phyloP scores from a whole-genome alignment of 495 filamentous ascomycete genomes.

The Aspergillus heteromorphus region DNA sequence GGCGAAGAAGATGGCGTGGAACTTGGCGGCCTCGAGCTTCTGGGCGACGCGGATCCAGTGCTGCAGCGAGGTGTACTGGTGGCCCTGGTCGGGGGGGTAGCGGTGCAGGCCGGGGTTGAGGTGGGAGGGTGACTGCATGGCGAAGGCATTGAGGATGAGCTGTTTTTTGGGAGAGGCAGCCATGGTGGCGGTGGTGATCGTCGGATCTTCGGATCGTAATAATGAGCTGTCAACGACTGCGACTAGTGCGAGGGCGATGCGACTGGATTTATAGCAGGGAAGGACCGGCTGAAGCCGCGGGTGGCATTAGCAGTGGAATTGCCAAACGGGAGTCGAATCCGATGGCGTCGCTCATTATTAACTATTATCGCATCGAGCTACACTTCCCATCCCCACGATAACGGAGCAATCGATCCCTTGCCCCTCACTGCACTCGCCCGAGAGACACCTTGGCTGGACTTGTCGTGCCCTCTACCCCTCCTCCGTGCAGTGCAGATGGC shows the following conservation, averaged over 20 bases:
- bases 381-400: neutral
- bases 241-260: neutral
- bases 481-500: too few relatives aligned
- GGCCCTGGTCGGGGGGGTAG: slow-evolving; percentile 43
- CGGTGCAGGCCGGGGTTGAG: slow-evolving; percentile 47
- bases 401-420: neutral
- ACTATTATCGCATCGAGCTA: neutral
- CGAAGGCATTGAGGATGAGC: slow-evolving; percentile 55
- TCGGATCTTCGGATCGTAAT: too few relatives aligned
- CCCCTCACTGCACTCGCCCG: neutral
- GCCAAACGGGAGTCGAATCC: neutral
- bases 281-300: neutral
- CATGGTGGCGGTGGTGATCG: neutral
- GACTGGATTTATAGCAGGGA: neutral
- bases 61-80: slow-evolving; percentile 42
- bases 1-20: slow-evolving; percentile 54
- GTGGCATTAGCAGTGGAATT: neutral
- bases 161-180: slow-evolving; percentile 30
- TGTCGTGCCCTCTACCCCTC: too few relatives aligned
- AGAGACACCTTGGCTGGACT: neutral
- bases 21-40: slow-evolving; percentile 44
- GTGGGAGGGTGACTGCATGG: slow-evolving; percentile 44
- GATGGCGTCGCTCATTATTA: neutral
- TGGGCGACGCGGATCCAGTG: slow-evolving; percentile 43
- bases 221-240: too few relatives aligned